Evolutionary conservation across 2,329 filamentous ascomycete genomes (phyloP).

Genomic region (Scytalidium lignicola): DNA sequence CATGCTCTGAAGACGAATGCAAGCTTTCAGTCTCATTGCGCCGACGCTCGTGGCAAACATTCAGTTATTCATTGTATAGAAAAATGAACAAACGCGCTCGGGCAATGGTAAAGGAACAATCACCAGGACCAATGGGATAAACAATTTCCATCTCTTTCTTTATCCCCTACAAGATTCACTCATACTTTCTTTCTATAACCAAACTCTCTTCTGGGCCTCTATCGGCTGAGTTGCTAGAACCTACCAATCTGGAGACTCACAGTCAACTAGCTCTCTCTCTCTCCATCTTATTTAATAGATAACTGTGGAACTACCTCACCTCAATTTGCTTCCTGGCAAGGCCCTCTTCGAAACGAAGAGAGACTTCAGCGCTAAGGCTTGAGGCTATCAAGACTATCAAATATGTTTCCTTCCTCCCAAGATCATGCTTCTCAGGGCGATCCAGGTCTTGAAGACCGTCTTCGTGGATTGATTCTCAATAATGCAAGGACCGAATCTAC

Average conservation of each 20-base stretch:
- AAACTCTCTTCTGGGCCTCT: neutral
- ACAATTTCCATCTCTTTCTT: neutral
- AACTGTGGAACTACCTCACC: neutral
- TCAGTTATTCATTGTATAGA: neutral
- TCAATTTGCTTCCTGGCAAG: neutral
- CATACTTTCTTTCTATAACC: neutral
- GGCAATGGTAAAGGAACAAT: neutral
- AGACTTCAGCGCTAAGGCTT: neutral
- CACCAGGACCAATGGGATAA: neutral
- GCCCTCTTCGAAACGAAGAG: neutral
- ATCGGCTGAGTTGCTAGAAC: neutral
- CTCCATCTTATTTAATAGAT: neutral
- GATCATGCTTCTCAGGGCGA: conserved; percentile 6
- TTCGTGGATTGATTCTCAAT: conserved; percentile 55
- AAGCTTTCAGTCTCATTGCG: neutral
- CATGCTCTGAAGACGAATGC: neutral
- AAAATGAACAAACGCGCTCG: neutral
- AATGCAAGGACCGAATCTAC: conserved; percentile 31
- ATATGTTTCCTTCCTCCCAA: conserved; percentile 17
- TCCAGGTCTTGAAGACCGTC: conserved; percentile 46
- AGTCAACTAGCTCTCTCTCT: too few relatives aligned
- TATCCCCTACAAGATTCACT: neutral
- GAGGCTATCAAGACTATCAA: neutral
- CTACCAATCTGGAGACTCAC: too few relatives aligned
- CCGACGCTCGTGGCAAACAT: neutral